phyloP scores from a whole-genome alignment of 129 eudicot genomes.

The carrot (Daucus carota) region DH1_v3.0 NC_030384.2:45439001-45439500 shows the following conservation, averaged over 20 bases:
- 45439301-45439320: not conserved
- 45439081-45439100: not conserved
- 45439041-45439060: conserved; percentile 10
- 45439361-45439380: conserved; percentile 89
- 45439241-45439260: not conserved
- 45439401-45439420: not conserved
- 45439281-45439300: not conserved
- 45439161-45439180: conserved; percentile 53
- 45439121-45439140: conserved; percentile 66
- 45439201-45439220: conserved; percentile 45
- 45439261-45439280: not conserved
- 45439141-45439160: conserved; percentile 59
- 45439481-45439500: conserved; percentile 68
- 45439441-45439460: conserved; percentile 3
- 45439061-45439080: conserved; percentile 28
- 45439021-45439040: conserved; percentile 96
- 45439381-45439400: conserved; percentile 19
- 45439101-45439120: conserved; percentile 64
- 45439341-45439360: conserved; percentile 56
- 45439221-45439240: not conserved
- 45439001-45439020: conserved; percentile 90
- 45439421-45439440: not conserved
- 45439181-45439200: conserved; percentile 73
- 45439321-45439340: conserved; percentile 46
- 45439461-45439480: not conserved